Conservation (phyloP, 495 filamentous ascomycete species). For the Parmelia sp. region DNA sequence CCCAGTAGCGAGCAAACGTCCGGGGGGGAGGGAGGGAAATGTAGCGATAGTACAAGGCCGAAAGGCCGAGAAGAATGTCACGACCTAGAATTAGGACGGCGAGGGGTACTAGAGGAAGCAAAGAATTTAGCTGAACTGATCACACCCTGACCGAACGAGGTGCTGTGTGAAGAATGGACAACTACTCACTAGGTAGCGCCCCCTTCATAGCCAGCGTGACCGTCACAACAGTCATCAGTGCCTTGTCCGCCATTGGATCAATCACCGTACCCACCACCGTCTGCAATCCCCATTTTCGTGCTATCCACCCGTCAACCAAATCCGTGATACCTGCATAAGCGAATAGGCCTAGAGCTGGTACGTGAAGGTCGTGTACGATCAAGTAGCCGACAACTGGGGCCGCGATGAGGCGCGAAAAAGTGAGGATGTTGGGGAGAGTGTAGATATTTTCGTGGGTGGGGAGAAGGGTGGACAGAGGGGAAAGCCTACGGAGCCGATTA, state of each 20-base stretch:
- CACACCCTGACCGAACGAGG: background rate
- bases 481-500: slow-evolving; percentile 6
- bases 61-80: slow-evolving; percentile 77
- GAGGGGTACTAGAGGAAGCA: slow-evolving; percentile 60
- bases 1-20: slow-evolving; percentile 92
- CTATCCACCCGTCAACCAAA: slow-evolving; percentile 86
- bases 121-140: background rate
- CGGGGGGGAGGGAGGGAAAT: slow-evolving; percentile 89
- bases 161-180: background rate
- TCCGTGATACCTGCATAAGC: slow-evolving; percentile 89
- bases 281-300: slow-evolving; percentile 74
- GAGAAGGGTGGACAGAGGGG: slow-evolving; percentile 44
- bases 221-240: slow-evolving; percentile 86
- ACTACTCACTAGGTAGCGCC: slow-evolving; percentile 61
- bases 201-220: slow-evolving; percentile 76
- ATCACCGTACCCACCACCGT: slow-evolving; percentile 96
- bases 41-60: slow-evolving; percentile 92
- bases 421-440: slow-evolving; percentile 87
- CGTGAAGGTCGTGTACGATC: slow-evolving; percentile 73
- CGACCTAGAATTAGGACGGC: slow-evolving; percentile 84
- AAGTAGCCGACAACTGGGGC: slow-evolving; percentile 87
- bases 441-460: slow-evolving; percentile 85
- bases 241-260: slow-evolving; percentile 95
- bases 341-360: slow-evolving; percentile 73
- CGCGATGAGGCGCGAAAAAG: slow-evolving; percentile 74